Evolutionary conservation across 305 asterid genomes (phyloP).

Genomic region (Andrographis paniculata): DNA sequence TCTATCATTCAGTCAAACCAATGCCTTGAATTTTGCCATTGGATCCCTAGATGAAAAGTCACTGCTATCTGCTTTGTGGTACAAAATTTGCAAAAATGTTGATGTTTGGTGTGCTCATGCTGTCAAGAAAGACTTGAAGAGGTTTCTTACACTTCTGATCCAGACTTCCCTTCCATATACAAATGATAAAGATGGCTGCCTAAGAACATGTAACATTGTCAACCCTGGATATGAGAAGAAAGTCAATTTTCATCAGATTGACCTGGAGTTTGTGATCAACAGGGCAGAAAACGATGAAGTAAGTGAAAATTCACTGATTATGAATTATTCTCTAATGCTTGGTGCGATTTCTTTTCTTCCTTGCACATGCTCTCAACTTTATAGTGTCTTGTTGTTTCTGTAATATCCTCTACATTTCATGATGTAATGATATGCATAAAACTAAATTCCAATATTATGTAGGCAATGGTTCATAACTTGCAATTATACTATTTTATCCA

Average conservation of each 20-base stretch:
- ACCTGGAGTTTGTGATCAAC: conserved; percentile 59
- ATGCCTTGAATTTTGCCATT: conserved; percentile 30
- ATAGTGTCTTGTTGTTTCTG: conserved; percentile 3
- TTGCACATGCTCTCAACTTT: conserved; percentile 4
- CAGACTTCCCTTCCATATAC: conserved; percentile 35
- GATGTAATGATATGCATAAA: neutral
- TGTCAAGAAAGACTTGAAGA: conserved; percentile 59
- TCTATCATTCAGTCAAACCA: conserved; percentile 26
- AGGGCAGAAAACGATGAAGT: conserved; percentile 57
- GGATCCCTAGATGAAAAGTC: conserved; percentile 54
- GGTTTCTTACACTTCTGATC: conserved; percentile 45
- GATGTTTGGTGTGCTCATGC: conserved; percentile 83
- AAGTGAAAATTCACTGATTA: conserved; percentile 27
- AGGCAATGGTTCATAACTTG: conserved; percentile 6
- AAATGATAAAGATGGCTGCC: conserved; percentile 20
- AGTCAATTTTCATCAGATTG: conserved; percentile 39
- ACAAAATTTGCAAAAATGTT: conserved; percentile 51
- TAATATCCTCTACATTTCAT: conserved; percentile 3
- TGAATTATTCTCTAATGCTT: conserved; percentile 16
- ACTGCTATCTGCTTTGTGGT: conserved; percentile 50
- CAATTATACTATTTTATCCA: conserved; percentile 2
- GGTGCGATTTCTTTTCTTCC: conserved; percentile 12
- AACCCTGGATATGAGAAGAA: conserved; percentile 32
- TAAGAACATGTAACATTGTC: conserved; percentile 19
- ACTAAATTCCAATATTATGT: conserved; percentile 3